phyloP scores from a whole-genome alignment of 2,329 filamentous ascomycete genomes.

The Fusarium cyanostomum region DNA sequence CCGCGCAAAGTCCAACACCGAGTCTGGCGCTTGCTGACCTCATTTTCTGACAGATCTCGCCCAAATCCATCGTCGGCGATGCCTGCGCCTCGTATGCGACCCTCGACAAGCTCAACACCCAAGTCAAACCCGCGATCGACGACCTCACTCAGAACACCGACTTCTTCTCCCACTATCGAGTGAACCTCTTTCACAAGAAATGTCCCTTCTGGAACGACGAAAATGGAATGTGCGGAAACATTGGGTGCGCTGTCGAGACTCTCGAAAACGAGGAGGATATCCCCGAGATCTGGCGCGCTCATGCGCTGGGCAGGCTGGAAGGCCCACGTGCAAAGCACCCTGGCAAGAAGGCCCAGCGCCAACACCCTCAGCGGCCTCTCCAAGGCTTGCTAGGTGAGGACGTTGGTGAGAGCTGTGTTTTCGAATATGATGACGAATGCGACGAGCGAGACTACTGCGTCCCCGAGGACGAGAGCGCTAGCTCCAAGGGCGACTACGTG shows the following conservation, averaged over 20 bases:
- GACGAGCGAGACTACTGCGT: slow-evolving; percentile 97
- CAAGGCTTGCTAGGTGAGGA: slow-evolving; percentile 84
- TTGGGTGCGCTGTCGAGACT: slow-evolving; percentile 94
- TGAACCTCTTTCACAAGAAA: slow-evolving; percentile 93
- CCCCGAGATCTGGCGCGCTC: slow-evolving; percentile 88
- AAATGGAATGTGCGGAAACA: slow-evolving; percentile 94
- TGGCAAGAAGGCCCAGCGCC: slow-evolving; percentile 75
- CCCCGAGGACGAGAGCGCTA: slow-evolving; percentile 89
- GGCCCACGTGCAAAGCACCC: slow-evolving; percentile 93
- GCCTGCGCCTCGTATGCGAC: slow-evolving; percentile 94
- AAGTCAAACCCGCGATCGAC: slow-evolving; percentile 78
- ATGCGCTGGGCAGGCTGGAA: slow-evolving; percentile 90
- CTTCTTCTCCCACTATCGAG: slow-evolving; percentile 97
- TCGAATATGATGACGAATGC: slow-evolving; percentile 97
- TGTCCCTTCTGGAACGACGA: slow-evolving; percentile 98
- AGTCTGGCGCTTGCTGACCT: slow-evolving; percentile 52
- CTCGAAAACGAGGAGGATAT: slow-evolving; percentile 96
- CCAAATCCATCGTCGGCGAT: slow-evolving; percentile 88
- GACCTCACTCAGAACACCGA: slow-evolving; percentile 88
- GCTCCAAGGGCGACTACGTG: slow-evolving; percentile 93
- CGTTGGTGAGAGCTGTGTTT: slow-evolving; percentile 94
- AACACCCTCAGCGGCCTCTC: slow-evolving; percentile 77
- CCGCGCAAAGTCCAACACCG: not conserved
- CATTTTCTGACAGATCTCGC: slow-evolving; percentile 73
- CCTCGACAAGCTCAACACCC: slow-evolving; percentile 83